Base-by-base conservation (phyloP, 768 basidiomycete genomes). In the Boletus tomentosulus region DNA sequence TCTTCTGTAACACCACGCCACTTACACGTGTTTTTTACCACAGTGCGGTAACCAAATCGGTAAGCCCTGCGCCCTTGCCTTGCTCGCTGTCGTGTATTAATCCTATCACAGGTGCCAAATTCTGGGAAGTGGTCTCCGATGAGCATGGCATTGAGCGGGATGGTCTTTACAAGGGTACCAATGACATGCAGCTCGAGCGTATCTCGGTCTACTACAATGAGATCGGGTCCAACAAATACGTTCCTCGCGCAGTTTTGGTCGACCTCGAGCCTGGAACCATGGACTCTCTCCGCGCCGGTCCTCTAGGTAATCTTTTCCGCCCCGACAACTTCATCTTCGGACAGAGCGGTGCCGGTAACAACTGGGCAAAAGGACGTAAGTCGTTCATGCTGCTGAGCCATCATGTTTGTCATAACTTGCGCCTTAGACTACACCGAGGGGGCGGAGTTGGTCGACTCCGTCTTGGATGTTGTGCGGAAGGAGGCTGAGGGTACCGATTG, bases 41-140 rank as follows among this genome's bases (percentile, higher is more conserved):
- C 62, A 87, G 92, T 98, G 96, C 73, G 96, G 96, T 82, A 98
- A 98, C 90, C 95, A 98, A 81, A 96, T 97, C 73, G 95, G 95
- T 93, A 63, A 62, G 85, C 68, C 60, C 65, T 62, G 55, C 58
- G 54, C 65, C 62, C 48, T 61, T 33, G 31, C 15, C 28, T 19
- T 55, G 57, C 52, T 47, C 11, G 35, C 22, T 54, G 38, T 46
- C 56, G 53, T 59, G 48, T 53, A 65, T 50, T 61, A 55, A 54
- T 61, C 46, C 56, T 50, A 44, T 53, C 27, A 27, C 42, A 91
- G 90, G 90, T 86, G 87, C 89, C 76, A 89, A 89, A 74, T 91
- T 92, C 83, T 95, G 93, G 94, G 94, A 97, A 77, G 92, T 94
- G 71, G 87, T 98, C 70, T 96, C 92, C 50, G 95, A 98, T 73